phyloP scores from a whole-genome alignment of 78 protist species.

The Dictyostelium capitatum region DNA sequence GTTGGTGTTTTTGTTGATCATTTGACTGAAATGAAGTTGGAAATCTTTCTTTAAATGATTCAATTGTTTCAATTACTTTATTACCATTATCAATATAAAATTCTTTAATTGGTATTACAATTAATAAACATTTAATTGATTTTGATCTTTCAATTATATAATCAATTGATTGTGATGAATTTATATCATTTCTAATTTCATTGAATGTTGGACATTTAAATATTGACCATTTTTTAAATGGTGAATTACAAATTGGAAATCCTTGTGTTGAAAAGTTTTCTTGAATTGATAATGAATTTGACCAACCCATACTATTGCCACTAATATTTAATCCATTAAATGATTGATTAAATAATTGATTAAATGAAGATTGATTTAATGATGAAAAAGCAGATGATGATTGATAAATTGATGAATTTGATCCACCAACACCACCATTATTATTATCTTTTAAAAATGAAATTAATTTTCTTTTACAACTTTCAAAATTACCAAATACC shows the following conservation, averaged over 20 bases:
- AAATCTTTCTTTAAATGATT: constrained; percentile 20
- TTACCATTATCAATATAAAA: constrained; percentile 17
- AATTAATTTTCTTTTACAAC: constrained; percentile 9
- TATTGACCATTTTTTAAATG: constrained; percentile 21
- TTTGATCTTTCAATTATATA: constrained; percentile 22
- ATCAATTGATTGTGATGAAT: constrained; percentile 2
- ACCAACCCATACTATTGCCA: not conserved
- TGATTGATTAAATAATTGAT: too few relatives aligned
- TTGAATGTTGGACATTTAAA: constrained; percentile 17
- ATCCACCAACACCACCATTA: not conserved
- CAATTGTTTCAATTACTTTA: constrained; percentile 15
- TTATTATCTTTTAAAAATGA: constrained; percentile 20
- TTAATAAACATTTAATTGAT: constrained; percentile 9
- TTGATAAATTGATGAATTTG: not conserved
- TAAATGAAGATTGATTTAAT: not conserved
- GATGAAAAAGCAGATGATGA: not conserved
- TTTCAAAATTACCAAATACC: constrained; percentile 19
- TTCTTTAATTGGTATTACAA: constrained; percentile 10
- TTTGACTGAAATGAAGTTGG: constrained; percentile 1
- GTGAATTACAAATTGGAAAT: not conserved
- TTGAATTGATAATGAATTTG: constrained; percentile 20
- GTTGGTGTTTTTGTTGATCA: not conserved
- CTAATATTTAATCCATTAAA: not conserved
- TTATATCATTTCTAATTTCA: constrained; percentile 24
- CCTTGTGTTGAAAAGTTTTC: constrained; percentile 22